These are phyloP conservation scores for Aspergillus tanneri DNA, from an alignment of 2,329 filamentous ascomycete species.

Conservation along the genomic window DNA sequence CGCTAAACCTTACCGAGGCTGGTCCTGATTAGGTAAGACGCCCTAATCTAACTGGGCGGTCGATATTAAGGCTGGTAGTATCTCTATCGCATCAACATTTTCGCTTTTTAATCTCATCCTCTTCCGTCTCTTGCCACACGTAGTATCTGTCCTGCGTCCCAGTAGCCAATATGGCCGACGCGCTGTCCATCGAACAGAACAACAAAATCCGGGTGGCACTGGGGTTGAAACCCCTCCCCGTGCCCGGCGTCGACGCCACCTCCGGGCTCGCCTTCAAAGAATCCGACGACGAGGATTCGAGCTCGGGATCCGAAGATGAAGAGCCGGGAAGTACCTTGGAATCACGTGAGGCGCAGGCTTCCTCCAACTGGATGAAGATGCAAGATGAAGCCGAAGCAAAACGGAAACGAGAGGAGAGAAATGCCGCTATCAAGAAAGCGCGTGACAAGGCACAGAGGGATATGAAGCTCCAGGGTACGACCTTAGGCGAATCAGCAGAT, in stretches of 20 bases:
- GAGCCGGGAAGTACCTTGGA: slow-evolving; percentile 82
- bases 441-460: slow-evolving; percentile 78
- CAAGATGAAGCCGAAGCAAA: slow-evolving; percentile 71
- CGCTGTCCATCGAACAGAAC: slow-evolving; percentile 83
- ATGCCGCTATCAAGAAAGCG: slow-evolving; percentile 81
- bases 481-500: slow-evolving; percentile 72
- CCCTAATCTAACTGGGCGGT: background rate
- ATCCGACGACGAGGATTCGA: slow-evolving; percentile 48
- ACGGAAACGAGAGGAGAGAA: slow-evolving; percentile 73
- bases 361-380: slow-evolving; percentile 55
- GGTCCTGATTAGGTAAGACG: slow-evolving; percentile 18
- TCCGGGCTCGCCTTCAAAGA: slow-evolving; percentile 59
- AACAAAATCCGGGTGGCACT: slow-evolving; percentile 88
- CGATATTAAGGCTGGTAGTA: background rate
- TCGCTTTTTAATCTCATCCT: background rate
- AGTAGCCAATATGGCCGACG: slow-evolving; percentile 45
- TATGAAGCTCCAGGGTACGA: slow-evolving; percentile 74
- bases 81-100: background rate
- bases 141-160: background rate
- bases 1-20: slow-evolving; percentile 26
- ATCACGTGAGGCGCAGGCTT: slow-evolving; percentile 52
- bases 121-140: background rate
- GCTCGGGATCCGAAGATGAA: slow-evolving; percentile 54
- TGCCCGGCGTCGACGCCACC: slow-evolving; percentile 61
- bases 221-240: slow-evolving; percentile 84